phyloP scores from a whole-genome alignment of 805 yeast species.

The Isabelozyma rhagii region DNA sequence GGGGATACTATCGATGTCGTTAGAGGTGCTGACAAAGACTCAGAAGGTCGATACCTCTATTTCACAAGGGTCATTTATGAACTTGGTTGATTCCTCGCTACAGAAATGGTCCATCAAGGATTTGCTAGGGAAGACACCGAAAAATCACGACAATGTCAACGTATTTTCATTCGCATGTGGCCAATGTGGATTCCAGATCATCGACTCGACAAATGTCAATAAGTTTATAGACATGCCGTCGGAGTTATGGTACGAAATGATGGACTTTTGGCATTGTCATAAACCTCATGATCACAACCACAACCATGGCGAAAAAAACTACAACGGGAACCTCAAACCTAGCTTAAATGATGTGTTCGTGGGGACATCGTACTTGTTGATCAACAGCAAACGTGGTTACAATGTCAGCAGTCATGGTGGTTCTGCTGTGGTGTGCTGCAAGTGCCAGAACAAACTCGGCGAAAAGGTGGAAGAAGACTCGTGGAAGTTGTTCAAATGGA shows the following conservation, averaged over 20 bases:
- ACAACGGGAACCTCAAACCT: conserved; percentile 47
- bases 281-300: conserved; percentile 48
- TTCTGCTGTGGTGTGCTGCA: conserved; percentile 23
- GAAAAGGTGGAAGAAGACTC: conserved; percentile 17
- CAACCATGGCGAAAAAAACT: conserved; percentile 20
- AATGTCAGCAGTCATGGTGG: conserved; percentile 3
- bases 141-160: conserved; percentile 11
- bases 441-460: conserved; percentile 42
- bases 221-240: conserved; percentile 73
- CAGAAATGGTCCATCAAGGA: conserved; percentile 45
- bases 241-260: conserved; percentile 88
- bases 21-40: neutral
- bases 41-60: neutral
- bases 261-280: conserved; percentile 98
- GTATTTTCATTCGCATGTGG: conserved; percentile 29
- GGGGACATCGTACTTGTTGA: conserved; percentile 55
- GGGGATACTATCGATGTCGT: neutral
- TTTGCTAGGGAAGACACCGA: conserved; percentile 31
- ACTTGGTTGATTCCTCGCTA: conserved; percentile 3
- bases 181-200: conserved; percentile 22
- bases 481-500: conserved; percentile 56
- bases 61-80: conserved; percentile 6
- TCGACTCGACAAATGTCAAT: conserved; percentile 26
- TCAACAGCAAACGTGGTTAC: conserved; percentile 19
- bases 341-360: conserved; percentile 39